Evolutionary conservation across 106 monocot genomes (phyloP).

Genomic region (Acorus calamus): DNA sequence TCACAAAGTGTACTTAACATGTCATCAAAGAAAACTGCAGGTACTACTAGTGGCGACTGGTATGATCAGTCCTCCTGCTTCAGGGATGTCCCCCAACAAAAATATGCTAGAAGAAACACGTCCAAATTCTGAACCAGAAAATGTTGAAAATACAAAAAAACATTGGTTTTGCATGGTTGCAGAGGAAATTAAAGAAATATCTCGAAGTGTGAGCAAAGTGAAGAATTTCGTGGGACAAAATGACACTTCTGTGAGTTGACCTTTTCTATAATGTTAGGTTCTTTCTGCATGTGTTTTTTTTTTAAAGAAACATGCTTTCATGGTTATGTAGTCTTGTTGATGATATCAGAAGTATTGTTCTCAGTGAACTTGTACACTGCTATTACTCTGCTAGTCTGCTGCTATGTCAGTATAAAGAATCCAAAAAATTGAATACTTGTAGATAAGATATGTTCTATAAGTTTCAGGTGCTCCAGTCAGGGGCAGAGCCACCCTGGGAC

Average conservation of each 20-base stretch:
- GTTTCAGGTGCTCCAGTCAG: too few relatives aligned
- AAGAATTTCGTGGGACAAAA: constrained; percentile 51
- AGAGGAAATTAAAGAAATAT: constrained; percentile 63
- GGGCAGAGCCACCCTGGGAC: too few relatives aligned
- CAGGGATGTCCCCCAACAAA: constrained; percentile 10
- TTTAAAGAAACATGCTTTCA: background rate
- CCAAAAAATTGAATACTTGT: too few relatives aligned
- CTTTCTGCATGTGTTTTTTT: background rate
- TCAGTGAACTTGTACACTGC: too few relatives aligned
- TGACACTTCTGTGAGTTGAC: constrained; percentile 32
- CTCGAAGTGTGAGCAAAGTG: constrained; percentile 31
- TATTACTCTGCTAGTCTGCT: too few relatives aligned
- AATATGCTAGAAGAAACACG: constrained; percentile 11
- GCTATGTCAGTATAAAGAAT: too few relatives aligned
- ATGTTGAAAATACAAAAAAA: constrained; percentile 19
- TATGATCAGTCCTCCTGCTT: constrained; percentile 22
- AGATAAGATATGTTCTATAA: too few relatives aligned
- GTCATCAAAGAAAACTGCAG: constrained; percentile 56
- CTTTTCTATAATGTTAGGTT: background rate
- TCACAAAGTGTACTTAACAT: constrained; percentile 43
- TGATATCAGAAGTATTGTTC: too few relatives aligned
- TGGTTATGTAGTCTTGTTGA: background rate
- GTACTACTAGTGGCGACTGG: constrained; percentile 57
- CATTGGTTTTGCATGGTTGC: constrained; percentile 35
- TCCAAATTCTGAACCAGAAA: constrained; percentile 27